A percentile compares a stretch with the other conserved stretches of the same genome.
Conservation (phyloP, 805 yeast species). For the Zygosaccharomyces rouxii region DNA sequence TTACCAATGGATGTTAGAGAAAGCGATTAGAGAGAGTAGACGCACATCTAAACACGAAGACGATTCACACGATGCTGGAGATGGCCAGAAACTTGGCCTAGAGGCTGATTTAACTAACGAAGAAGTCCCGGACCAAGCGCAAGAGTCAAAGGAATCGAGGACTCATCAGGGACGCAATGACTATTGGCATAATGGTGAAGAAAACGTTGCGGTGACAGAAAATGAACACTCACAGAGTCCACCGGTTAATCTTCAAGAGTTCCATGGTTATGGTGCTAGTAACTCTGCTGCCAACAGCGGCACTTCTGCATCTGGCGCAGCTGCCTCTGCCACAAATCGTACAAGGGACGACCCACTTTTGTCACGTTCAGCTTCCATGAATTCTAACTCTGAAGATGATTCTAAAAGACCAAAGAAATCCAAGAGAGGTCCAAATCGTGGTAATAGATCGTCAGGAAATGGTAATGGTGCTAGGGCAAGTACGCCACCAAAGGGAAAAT, state of each 20-base stretch:
- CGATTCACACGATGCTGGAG: background rate
- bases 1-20: constrained; percentile 40
- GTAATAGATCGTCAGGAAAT: constrained; percentile 19
- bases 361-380: constrained; percentile 11
- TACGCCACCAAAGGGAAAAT: constrained; percentile 1
- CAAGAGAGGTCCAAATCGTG: constrained; percentile 15
- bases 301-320: background rate
- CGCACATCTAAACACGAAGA: constrained; percentile 32
- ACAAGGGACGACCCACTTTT: background rate
- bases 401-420: constrained; percentile 15
- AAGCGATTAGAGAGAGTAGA: constrained; percentile 40
- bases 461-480: constrained; percentile 13
- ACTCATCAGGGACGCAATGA: background rate
- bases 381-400: constrained; percentile 12
- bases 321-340: background rate
- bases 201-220: background rate
- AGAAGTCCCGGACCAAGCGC: background rate
- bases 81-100: constrained; percentile 10
- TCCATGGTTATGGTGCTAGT: background rate
- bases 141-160: background rate
- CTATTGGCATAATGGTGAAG: background rate
- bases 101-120: constrained; percentile 6
- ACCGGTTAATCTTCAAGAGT: background rate
- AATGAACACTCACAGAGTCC: background rate
- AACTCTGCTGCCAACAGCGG: background rate